phyloP scores from a whole-genome alignment of 176 grass and related monocot genomes.

The Phyllostachys edulis region DNA sequence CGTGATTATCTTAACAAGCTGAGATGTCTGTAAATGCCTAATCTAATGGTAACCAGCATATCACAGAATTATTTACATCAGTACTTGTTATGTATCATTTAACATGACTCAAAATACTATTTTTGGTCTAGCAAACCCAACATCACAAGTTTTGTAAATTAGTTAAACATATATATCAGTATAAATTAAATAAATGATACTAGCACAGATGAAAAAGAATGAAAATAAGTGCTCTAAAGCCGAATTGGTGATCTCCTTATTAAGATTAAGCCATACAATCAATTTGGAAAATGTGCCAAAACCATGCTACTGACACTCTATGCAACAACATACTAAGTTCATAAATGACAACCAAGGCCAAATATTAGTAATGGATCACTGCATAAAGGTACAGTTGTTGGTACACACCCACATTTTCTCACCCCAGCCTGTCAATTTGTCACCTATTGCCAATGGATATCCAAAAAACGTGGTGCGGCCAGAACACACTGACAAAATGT shows the following conservation, averaged over 20 bases:
- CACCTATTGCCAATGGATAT: no score
- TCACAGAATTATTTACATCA: not conserved
- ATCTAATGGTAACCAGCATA: not conserved
- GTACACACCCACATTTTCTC: not conserved
- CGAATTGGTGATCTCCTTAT: not conserved
- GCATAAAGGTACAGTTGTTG: not conserved
- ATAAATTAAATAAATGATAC: not conserved
- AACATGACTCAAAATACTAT: not conserved
- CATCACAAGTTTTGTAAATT: not conserved
- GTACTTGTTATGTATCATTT: not conserved
- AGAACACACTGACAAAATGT: no score
- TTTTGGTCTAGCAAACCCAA: not conserved
- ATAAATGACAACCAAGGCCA: not conserved
- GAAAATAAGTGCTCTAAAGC: not conserved
- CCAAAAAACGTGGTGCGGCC: no score
- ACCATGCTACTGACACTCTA: slow-evolving; percentile 14
- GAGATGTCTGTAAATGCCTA: not conserved
- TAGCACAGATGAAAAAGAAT: slow-evolving; percentile 20
- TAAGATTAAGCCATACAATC: slow-evolving; percentile 17
- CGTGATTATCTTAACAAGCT: slow-evolving; percentile 21
- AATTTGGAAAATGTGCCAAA: slow-evolving; percentile 31
- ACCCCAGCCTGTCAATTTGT: not conserved
- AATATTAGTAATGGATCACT: not conserved
- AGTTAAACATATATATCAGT: not conserved
- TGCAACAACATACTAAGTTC: slow-evolving; percentile 7